These are phyloP conservation scores for Isatis tinctoria DNA, from an alignment of 345 rosid genomes.

Conservation along the genomic window DNA sequence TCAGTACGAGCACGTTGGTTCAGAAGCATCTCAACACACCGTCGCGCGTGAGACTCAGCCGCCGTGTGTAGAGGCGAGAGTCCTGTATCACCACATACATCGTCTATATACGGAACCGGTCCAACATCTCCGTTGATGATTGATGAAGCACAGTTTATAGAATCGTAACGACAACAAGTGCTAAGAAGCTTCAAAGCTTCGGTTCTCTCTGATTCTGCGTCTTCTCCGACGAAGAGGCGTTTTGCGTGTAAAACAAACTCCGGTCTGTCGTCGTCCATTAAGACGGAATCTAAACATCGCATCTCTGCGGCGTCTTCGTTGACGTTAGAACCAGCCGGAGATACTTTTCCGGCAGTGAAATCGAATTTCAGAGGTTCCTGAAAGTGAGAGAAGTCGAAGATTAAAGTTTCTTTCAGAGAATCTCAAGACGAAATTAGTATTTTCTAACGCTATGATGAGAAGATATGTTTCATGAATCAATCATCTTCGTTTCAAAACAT, in stretches of 20 bases:
- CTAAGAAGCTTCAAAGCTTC: slow-evolving; percentile 44
- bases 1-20: slow-evolving; percentile 77
- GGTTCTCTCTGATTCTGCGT: slow-evolving; percentile 28
- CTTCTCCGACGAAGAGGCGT: slow-evolving; percentile 18
- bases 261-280: slow-evolving; percentile 44
- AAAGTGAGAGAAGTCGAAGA: no score
- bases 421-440: no score
- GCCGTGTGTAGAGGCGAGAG: slow-evolving; percentile 62
- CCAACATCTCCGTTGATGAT: slow-evolving; percentile 62
- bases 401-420: no score
- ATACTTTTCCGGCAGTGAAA: no score
- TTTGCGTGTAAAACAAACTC: slow-evolving; percentile 30
- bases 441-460: no score
- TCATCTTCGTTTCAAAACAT: no score
- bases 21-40: slow-evolving; percentile 64
- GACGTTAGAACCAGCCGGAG: no score
- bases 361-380: no score
- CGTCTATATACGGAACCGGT: slow-evolving; percentile 49
- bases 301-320: no score
- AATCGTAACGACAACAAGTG: slow-evolving; percentile 53
- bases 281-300: slow-evolving; percentile 39
- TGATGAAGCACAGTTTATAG: slow-evolving; percentile 51
- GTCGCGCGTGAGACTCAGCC: slow-evolving; percentile 51
- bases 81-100: slow-evolving; percentile 32
- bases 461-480: no score